Evolutionary conservation across 2,329 filamentous ascomycete species (phyloP).

Genomic region (Teratosphaeria epicoccoides): DNA sequence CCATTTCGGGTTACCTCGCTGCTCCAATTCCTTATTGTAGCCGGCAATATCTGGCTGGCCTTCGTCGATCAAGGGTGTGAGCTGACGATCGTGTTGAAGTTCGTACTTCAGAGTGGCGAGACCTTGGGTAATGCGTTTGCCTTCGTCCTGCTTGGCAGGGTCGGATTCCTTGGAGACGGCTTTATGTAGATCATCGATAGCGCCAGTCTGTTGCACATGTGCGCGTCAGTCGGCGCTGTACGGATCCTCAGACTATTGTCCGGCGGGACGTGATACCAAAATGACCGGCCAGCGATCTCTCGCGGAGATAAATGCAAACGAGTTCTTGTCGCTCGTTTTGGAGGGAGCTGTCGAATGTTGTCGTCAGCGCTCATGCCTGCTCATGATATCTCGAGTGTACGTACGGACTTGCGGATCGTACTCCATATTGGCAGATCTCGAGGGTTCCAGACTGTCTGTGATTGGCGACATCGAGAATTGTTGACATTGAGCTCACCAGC

Average conservation of each 20-base stretch:
- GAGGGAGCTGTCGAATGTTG: conserved; percentile 51
- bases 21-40: conserved; percentile 78
- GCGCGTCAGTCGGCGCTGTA: neutral
- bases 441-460: no score
- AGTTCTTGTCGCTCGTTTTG: conserved; percentile 68
- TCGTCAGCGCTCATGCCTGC: conserved; percentile 6
- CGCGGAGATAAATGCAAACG: conserved; percentile 79
- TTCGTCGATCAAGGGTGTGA: conserved; percentile 68
- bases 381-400: conserved; percentile 22
- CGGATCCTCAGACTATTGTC: neutral
- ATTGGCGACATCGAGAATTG: neutral
- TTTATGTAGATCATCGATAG: conserved; percentile 89
- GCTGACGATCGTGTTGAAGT: conserved; percentile 71
- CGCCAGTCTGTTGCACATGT: conserved; percentile 56
- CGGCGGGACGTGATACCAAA: conserved; percentile 43
- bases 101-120: conserved; percentile 86
- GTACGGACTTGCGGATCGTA: conserved; percentile 63
- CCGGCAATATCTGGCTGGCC: conserved; percentile 61
- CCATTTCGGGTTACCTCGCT: conserved; percentile 67
- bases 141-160: conserved; percentile 59
- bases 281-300: conserved; percentile 89
- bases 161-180: conserved; percentile 49
- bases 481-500: neutral
- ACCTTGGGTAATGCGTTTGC: conserved; percentile 72
- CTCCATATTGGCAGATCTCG: conserved; percentile 49